These are phyloP conservation scores for Pholiota microspora DNA, from an alignment of 768 basidiomycete species.

Conservation along the genomic window DNA sequence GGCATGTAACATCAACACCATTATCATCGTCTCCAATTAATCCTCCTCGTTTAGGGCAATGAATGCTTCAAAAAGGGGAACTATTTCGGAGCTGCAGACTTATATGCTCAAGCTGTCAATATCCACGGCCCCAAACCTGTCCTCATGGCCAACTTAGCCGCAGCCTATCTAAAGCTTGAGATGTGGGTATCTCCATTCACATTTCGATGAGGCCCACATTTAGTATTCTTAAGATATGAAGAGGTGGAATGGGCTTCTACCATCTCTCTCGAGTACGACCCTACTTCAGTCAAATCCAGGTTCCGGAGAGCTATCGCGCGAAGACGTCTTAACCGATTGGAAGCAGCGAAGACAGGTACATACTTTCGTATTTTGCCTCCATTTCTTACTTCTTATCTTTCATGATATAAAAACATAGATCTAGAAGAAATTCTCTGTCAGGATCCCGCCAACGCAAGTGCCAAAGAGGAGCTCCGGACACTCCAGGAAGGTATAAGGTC, in stretches of 20 bases:
- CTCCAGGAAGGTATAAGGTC: slow-evolving; percentile 11
- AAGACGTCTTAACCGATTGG: slow-evolving; percentile 22
- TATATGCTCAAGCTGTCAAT: slow-evolving; percentile 27
- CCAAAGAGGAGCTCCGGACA: slow-evolving; percentile 12
- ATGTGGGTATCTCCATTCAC: slow-evolving; percentile 15
- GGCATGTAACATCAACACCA: slow-evolving; percentile 6
- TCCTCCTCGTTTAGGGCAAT: slow-evolving; percentile 27
- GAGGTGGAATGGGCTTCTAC: slow-evolving; percentile 33
- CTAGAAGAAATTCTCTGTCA: slow-evolving; percentile 24
- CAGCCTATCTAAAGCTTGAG: slow-evolving; percentile 34
- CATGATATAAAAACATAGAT: slow-evolving; percentile 14
- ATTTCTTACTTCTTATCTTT: not conserved
- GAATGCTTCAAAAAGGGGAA: slow-evolving; percentile 27
- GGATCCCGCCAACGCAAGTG: slow-evolving; percentile 22
- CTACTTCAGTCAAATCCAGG: slow-evolving; percentile 33
- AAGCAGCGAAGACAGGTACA: slow-evolving; percentile 27
- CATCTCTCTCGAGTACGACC: slow-evolving; percentile 31
- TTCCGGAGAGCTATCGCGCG: slow-evolving; percentile 38
- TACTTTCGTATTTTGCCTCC: not conserved
- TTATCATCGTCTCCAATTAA: too few species aligned
- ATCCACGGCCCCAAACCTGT: slow-evolving; percentile 28
- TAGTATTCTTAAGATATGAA: slow-evolving; percentile 25
- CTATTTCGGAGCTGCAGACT: slow-evolving; percentile 25
- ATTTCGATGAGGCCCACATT: not conserved
- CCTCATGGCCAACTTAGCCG: slow-evolving; percentile 35